These are phyloP conservation scores for Neopestalotiopsis rosae DNA, from an alignment of 2,329 filamentous ascomycete species.

Conservation along the genomic window DNA sequence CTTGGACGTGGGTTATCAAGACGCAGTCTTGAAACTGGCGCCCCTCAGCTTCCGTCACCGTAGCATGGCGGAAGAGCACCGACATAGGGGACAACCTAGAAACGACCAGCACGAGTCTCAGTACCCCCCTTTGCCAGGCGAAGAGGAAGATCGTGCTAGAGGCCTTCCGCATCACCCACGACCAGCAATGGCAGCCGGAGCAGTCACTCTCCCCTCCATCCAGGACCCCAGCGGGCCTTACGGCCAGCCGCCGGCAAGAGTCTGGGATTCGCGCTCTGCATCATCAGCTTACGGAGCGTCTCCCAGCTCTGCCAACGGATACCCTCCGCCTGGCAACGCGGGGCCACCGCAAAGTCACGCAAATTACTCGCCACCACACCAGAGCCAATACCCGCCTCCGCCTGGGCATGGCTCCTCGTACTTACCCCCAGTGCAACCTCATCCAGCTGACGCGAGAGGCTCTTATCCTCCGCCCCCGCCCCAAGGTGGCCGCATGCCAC, in stretches of 20 bases:
- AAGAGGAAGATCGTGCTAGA: conserved; percentile 46
- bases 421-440: conserved; percentile 45
- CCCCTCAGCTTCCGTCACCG: conserved; percentile 33
- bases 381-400: conserved; percentile 28
- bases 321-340: conserved; percentile 38
- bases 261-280: conserved; percentile 39
- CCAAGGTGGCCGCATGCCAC: conserved; percentile 36
- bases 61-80: conserved; percentile 46
- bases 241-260: conserved; percentile 26
- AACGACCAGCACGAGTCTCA: conserved; percentile 45
- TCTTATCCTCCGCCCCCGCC: conserved; percentile 43
- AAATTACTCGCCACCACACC: conserved; percentile 32
- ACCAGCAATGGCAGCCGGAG: conserved; percentile 46
- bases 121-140: conserved; percentile 47
- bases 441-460: conserved; percentile 33
- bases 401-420: conserved; percentile 26
- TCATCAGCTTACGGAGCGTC: conserved; percentile 43
- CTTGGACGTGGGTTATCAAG: conserved; percentile 26
- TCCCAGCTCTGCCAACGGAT: conserved; percentile 52
- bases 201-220: conserved; percentile 56
- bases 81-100: conserved; percentile 39
- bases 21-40: conserved; percentile 32
- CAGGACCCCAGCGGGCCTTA: conserved; percentile 48
- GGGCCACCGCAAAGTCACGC: conserved; percentile 21
- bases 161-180: conserved; percentile 33